phyloP scores from a whole-genome alignment of 148 eudicot genomes.

The Camellia japonica region DNA sequence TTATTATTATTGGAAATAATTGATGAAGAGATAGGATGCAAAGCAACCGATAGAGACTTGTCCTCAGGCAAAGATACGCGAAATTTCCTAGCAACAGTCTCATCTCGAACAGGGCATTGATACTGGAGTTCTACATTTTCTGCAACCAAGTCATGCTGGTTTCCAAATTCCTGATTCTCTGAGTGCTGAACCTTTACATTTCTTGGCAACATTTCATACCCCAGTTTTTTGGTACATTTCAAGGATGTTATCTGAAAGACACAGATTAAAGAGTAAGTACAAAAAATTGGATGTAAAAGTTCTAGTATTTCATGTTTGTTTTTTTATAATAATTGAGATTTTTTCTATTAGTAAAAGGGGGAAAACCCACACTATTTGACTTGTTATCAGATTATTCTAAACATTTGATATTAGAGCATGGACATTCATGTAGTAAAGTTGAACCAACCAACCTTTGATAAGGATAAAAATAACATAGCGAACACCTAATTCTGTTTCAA shows the following conservation, averaged over 20 bases:
- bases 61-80: slow-evolving; percentile 10
- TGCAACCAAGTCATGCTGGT: slow-evolving; percentile 6
- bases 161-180: slow-evolving; percentile 11
- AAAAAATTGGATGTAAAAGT: neutral
- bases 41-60: slow-evolving; percentile 2
- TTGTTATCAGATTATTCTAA: neutral
- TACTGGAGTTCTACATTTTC: slow-evolving; percentile 19
- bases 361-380: neutral
- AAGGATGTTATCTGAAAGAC: slow-evolving; percentile 29
- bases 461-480: neutral
- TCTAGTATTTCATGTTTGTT: too few relatives aligned
- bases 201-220: slow-evolving; percentile 14
- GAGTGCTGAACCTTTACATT: slow-evolving; percentile 20
- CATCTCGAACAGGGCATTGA: slow-evolving; percentile 36
- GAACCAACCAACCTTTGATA: neutral
- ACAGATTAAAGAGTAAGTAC: neutral
- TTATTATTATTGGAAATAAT: neutral
- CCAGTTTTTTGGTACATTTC: slow-evolving; percentile 22
- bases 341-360: too few relatives aligned
- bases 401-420: neutral
- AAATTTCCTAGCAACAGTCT: neutral
- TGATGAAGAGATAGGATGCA: slow-evolving; percentile 17
- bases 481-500: neutral
- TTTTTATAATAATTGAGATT: too few relatives aligned
- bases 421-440: neutral